Percentiles rank a stretch among this genome's conserved stretches.
Conservation (phyloP, 148 eudicot species). For the Hydrangea macrophylla region DNA sequence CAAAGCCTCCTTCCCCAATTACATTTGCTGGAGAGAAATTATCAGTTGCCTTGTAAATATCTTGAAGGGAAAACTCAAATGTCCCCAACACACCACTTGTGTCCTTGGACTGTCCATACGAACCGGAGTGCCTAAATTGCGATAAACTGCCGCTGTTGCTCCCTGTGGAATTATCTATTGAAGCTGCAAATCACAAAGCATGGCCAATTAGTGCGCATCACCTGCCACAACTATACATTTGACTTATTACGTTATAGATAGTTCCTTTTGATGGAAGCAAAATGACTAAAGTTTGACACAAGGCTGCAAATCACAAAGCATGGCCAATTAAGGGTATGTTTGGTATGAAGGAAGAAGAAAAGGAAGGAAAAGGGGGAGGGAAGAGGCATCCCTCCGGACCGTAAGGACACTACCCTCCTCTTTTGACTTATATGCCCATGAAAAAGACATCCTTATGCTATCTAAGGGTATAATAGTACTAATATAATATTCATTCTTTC, state of each 20-base stretch:
- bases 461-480: no score
- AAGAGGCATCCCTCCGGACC: no score
- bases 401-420: no score
- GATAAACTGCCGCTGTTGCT: conserved; percentile 34
- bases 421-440: no score
- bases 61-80: conserved; percentile 42
- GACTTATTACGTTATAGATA: background rate
- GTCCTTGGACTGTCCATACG: conserved; percentile 25
- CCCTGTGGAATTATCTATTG: conserved; percentile 30
- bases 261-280: background rate
- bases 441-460: no score
- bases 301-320: background rate
- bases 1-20: conserved; percentile 73
- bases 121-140: conserved; percentile 19
- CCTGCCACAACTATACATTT: conserved; percentile 22
- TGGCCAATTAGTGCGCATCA: background rate
- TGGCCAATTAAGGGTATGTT: no score
- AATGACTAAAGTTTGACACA: background rate
- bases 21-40: conserved; percentile 47
- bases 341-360: no score
- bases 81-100: conserved; percentile 29
- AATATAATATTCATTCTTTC: no score
- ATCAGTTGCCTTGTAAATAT: conserved; percentile 51
- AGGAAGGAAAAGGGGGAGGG: no score
- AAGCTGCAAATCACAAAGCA: conserved; percentile 16